These are phyloP conservation scores for Fraxinus cuspidata DNA, from an alignment of 257 asterid genomes.

Conservation along the genomic window DNA sequence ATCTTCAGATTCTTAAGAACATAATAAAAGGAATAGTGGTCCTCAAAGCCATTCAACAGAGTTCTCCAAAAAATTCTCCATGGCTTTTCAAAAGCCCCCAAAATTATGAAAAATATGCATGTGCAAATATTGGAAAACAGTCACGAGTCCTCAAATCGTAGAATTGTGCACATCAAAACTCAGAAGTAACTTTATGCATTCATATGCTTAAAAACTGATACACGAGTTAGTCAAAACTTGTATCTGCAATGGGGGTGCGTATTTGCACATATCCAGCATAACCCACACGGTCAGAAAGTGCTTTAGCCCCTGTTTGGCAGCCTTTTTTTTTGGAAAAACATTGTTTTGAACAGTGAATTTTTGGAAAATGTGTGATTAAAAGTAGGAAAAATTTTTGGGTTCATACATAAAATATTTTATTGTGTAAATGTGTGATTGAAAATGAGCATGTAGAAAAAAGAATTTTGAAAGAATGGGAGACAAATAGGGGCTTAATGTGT, in stretches of 20 bases:
- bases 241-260: background rate
- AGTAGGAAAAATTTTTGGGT: too few relatives aligned
- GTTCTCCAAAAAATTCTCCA: background rate
- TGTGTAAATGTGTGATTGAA: too few relatives aligned
- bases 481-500: background rate
- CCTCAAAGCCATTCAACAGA: background rate
- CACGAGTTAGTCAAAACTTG: background rate
- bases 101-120: background rate
- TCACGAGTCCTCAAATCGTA: background rate
- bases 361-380: too few relatives aligned
- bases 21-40: background rate
- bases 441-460: too few relatives aligned
- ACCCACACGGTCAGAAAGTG: background rate
- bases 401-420: too few relatives aligned
- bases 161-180: background rate
- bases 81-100: background rate
- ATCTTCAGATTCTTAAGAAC: background rate
- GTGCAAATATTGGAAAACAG: background rate
- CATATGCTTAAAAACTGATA: background rate
- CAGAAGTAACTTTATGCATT: background rate
- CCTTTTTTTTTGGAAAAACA: too few relatives aligned
- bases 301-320: background rate
- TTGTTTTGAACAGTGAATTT: too few relatives aligned
- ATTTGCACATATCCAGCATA: background rate
- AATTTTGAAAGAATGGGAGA: too few relatives aligned